Evolutionary conservation across 148 eudicot genomes (phyloP), one percentile per base, ranked within the genome.

Genomic region (Hydrangea macrophylla): DNA sequence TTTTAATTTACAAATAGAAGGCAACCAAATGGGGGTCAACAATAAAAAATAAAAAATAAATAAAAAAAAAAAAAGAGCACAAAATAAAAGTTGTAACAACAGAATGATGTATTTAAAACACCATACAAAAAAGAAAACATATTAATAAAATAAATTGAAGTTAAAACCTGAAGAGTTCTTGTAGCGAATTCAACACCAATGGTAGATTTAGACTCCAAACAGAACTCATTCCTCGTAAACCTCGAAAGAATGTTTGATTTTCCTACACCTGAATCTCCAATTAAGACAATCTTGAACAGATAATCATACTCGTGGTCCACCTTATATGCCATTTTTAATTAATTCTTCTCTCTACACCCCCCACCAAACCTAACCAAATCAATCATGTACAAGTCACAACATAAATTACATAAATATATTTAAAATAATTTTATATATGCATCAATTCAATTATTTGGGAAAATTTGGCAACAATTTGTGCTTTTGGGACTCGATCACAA

Each of bases 141-240:
- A 36, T 22, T 36, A 62, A 31, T 23, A 9, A 33, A n/a, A 28
- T 39, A 57, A 11, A 61, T 44, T 12, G 22, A 36, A 17, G 2
- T 30, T 22, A 66, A 86, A 66, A 86, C 94, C 87, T 88, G 90
- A 67, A 88, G 85, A 57, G 90, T 88, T 55, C 90, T 80, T 12
- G 90, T 88, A 15, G 95, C 88, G 37, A 88, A 88, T 73, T 85
- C 94, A 48, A 88, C 94, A 9, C 94, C 94, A 68, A 88, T 88
- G 58, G 90, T 88, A 24, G 94, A 88, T 78, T 88, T 88, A 35
- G 94, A 88, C 60, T 88, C 94, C 81, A 88, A 79, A 57, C 84
- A 88, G 64, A 88, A 88, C 76, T 86, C 94, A 69, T 86, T 82
- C 50, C 94, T 64, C 12, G 94, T 86, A 73, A 88, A 88, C 60